Evolutionary conservation across 148 eudicot genomes (phyloP), one percentile per base, ranked within the genome.

Genomic region (Suaeda aralocaspica): DNA sequence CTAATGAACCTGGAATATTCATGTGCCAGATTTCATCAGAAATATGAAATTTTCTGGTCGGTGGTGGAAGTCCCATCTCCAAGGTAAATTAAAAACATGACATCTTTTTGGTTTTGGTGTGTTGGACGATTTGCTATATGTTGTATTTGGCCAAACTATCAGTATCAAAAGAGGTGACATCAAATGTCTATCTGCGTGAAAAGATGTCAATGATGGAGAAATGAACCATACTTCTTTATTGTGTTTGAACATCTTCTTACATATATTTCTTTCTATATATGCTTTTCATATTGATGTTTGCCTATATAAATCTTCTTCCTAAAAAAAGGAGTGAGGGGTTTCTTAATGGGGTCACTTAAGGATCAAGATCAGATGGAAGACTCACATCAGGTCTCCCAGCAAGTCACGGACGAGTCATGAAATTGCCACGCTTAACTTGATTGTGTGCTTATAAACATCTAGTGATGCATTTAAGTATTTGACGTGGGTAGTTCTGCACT

Each of bases 41-140:
- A 64, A 41, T 25, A 25, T 24, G 25, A 14, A 52, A n/a, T 21
- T 57, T 59, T 28, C 10, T 51, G 36, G 33, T 59, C 39, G 53
- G 64, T 44, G 59, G 72, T 26, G 68, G 67, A 61, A 39, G 36
- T 69, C 74, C 66, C 56, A 45, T 53, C 25, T 66, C 61, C 24
- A 64, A 65, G 49, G 60, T 59, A 31, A 64, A 57, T 57, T 16
- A 46, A 46, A 46, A 42, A 56, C 46, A 67, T 69, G 60, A 51
- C 12, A 8, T 31, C 22, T 25, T 49, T 28, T 72, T 56, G n/a
- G n/a, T 65, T 71, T 55, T 29, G 66, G 33, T 71, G 45, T 25
- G 34, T 29, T 26, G 56, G 66, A 57, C 22, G 51, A 59, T 59
- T 71, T 65, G 67, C 68, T 77, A 39, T 72, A 52, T 22, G 59